Conservation (phyloP, 192 early-diverging fungal genomes). For the Diversispora eburnea region DNA sequence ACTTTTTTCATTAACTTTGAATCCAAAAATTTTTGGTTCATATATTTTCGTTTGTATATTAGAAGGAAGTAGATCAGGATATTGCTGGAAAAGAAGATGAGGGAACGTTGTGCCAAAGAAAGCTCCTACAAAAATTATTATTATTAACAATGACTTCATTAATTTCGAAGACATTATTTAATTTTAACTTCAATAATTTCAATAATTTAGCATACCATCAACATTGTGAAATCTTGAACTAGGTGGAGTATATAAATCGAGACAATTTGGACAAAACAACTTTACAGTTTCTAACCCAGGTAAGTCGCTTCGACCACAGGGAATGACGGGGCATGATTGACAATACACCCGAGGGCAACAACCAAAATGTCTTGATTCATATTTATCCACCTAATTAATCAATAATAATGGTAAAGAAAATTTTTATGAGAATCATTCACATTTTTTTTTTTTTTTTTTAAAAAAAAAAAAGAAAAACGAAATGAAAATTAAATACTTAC, state of each 20-base stretch:
- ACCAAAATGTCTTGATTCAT: constrained; percentile 74
- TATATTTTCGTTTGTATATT: constrained; percentile 57
- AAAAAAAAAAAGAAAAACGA: not conserved
- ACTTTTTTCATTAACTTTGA: constrained; percentile 75
- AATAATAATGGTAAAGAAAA: constrained; percentile 35
- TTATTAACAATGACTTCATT: constrained; percentile 25
- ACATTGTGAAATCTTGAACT: constrained; percentile 64
- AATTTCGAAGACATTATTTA: not conserved
- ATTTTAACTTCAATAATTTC: not conserved
- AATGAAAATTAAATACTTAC: constrained; percentile 33
- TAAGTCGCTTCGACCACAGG: constrained; percentile 68
- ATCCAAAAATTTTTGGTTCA: constrained; percentile 87
- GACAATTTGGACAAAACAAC: constrained; percentile 77
- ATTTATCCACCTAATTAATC: constrained; percentile 58
- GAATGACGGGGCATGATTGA: constrained; percentile 55
- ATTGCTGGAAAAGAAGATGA: constrained; percentile 85
- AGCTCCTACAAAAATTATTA: constrained; percentile 63
- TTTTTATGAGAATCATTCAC: not conserved
- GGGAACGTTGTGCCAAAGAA: constrained; percentile 97
- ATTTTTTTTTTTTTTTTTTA: no score
- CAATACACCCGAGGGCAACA: constrained; percentile 71
- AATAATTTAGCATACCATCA: constrained; percentile 50
- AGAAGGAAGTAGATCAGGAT: constrained; percentile 74
- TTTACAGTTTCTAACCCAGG: constrained; percentile 67
- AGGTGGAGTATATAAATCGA: constrained; percentile 73